Evolutionary conservation across 2,329 filamentous ascomycete genomes (phyloP).

Genomic region (Verticillium longisporum): DNA sequence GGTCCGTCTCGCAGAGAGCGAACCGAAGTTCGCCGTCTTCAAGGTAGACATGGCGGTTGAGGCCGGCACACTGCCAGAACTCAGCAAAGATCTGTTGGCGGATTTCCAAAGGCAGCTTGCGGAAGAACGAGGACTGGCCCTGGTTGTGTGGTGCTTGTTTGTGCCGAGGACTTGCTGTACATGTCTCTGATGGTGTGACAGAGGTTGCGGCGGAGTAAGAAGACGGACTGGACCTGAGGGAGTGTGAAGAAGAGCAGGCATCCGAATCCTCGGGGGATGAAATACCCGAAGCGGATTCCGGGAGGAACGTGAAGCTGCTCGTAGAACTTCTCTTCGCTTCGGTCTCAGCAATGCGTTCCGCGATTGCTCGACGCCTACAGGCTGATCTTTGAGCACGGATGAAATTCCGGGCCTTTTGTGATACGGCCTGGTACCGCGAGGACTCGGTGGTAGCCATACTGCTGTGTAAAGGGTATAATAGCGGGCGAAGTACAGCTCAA

Average conservation of each 20-base stretch:
- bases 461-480: not conserved
- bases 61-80: conserved; percentile 3
- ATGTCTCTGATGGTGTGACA: not conserved
- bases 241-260: not conserved
- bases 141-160: not conserved
- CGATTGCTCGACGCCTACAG: not conserved
- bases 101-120: conserved; percentile 6
- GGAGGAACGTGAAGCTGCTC: not conserved
- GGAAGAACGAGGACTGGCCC: conserved; percentile 5
- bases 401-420: not conserved
- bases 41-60: conserved; percentile 7
- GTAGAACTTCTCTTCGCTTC: not conserved
- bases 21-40: not conserved
- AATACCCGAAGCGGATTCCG: no score
- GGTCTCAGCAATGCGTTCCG: not conserved
- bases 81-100: conserved; percentile 8
- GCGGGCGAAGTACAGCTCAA: not conserved
- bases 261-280: not conserved
- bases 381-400: not conserved
- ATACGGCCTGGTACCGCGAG: not conserved
- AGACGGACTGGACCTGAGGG: not conserved
- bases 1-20: conserved; percentile 8
- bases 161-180: not conserved
- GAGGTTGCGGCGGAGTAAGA: not conserved
- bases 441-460: not conserved